Evolutionary conservation across 331 rosid species (phyloP), one percentile per base, ranked within the genome.

Genomic region (Phaseolus coccineus): DNA sequence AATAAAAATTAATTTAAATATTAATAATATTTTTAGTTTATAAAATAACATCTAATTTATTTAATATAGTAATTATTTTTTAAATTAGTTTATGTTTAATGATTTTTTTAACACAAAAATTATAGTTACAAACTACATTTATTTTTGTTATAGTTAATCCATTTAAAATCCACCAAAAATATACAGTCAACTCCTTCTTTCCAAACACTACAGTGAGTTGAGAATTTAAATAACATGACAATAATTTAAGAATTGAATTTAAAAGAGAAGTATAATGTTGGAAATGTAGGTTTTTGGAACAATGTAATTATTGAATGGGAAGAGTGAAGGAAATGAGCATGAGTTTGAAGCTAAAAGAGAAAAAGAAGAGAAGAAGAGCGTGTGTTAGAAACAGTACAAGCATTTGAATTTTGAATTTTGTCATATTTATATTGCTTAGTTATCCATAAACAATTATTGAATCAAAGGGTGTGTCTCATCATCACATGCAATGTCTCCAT

Each of bases 401-500:
- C 66, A 74, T 62, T 48, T 82, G 77, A 67, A 56, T 86, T 62
- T 48, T 82, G 73, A 67, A 56, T 86, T 76, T 83, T 80, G 88
- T 81, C 77, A 71, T 77, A 42, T 79, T 67, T 78, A 87, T 74
- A 56, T 31, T 39, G 44, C 61, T 61, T 76, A 73, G 74, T 88
- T 79, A 83, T 85, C 83, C 84, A 73, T 77, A 13, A 62, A 74
- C 79, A 82, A 84, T 77, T 25, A 84, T 84, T 84, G 63, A 77
- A 57, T 74, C 47, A 76, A 57, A 69, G 71, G 71, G 58, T 57
- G 58, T 57, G 78, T 58, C 77, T 76, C 80, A 46, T 74, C 55
- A 50, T 79, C 95, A 90, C 95, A 88, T 90, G 95, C 90, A 84
- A 39, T 88, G 95, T 84, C 89, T 87, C 77, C 7, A 31, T 62